Conservation (phyloP, 495 filamentous ascomycete species). For the Penicillium angulare region DNA sequence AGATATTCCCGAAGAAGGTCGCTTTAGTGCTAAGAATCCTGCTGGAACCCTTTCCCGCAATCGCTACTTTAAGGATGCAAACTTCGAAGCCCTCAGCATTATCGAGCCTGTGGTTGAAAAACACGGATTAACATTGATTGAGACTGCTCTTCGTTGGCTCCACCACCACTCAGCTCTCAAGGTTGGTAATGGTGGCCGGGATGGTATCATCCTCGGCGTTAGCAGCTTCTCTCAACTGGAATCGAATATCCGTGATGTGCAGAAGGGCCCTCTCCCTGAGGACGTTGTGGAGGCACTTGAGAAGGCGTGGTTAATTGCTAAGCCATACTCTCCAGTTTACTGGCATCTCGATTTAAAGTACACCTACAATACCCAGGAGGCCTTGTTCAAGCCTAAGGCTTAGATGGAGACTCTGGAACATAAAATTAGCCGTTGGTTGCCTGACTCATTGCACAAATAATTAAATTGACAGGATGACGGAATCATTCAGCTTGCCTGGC, state of each 20-base stretch:
- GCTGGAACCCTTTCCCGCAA: constrained; percentile 67
- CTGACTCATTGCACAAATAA: background rate
- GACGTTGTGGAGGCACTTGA: constrained; percentile 80
- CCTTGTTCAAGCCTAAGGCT: constrained; percentile 53
- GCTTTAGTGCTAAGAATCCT: constrained; percentile 59
- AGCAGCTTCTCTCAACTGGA: constrained; percentile 72
- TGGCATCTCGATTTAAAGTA: constrained; percentile 80
- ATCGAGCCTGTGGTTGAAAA: constrained; percentile 74
- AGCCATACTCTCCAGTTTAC: constrained; percentile 66
- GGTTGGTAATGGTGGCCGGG: constrained; percentile 65
- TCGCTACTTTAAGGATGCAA: constrained; percentile 78
- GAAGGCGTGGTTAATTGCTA: constrained; percentile 64
- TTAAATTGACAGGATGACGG: no score
- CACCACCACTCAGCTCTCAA: constrained; percentile 79
- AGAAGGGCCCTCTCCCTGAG: constrained; percentile 85
- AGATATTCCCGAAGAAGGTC: constrained; percentile 65
- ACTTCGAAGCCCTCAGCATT: constrained; percentile 70
- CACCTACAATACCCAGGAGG: constrained; percentile 67
- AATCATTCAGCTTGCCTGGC: no score
- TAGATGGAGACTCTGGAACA: background rate
- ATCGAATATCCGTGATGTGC: constrained; percentile 69
- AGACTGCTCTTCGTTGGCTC: constrained; percentile 79
- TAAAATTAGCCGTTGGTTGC: no score
- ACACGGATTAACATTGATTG: constrained; percentile 74
- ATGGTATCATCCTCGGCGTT: constrained; percentile 81